Evolutionary conservation across 2,329 filamentous ascomycete genomes (phyloP).

Genomic region (Pseudogymnoascus sp.): DNA sequence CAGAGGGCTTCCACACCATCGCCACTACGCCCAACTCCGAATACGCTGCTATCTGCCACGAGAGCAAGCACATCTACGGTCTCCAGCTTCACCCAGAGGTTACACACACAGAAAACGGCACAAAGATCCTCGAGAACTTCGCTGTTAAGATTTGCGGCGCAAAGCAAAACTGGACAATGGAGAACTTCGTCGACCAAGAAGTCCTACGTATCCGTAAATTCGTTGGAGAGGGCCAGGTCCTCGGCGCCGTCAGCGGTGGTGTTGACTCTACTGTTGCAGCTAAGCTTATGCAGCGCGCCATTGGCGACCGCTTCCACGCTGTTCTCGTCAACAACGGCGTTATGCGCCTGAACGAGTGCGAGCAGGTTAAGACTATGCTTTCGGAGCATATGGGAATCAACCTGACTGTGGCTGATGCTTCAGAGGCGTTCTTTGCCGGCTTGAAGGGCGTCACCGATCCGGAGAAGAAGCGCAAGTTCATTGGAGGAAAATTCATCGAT

Average conservation of each 20-base stretch:
- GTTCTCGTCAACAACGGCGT: slow-evolving; percentile 79
- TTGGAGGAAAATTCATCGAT: slow-evolving; percentile 70
- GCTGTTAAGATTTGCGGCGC: slow-evolving; percentile 73
- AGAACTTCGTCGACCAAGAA: slow-evolving; percentile 71
- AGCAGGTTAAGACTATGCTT: slow-evolving; percentile 72
- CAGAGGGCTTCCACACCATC: slow-evolving; percentile 63
- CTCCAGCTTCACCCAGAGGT: slow-evolving; percentile 91
- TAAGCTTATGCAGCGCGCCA: slow-evolving; percentile 77
- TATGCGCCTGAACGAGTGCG: slow-evolving; percentile 78
- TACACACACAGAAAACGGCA: slow-evolving; percentile 62
- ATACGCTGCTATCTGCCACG: slow-evolving; percentile 71
- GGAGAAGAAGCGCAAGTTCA: slow-evolving; percentile 86
- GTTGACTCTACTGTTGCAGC: slow-evolving; percentile 87
- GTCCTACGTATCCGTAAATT: slow-evolving; percentile 71
- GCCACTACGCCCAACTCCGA: slow-evolving; percentile 68
- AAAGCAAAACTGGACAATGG: slow-evolving; percentile 74
- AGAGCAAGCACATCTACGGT: slow-evolving; percentile 53
- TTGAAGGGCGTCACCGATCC: slow-evolving; percentile 72
- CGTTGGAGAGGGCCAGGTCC: slow-evolving; percentile 76
- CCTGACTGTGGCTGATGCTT: slow-evolving; percentile 76
- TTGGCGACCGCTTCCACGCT: slow-evolving; percentile 72
- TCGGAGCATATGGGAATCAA: slow-evolving; percentile 78
- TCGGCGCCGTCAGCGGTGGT: slow-evolving; percentile 72
- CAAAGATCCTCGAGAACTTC: slow-evolving; percentile 71
- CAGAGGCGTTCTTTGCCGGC: slow-evolving; percentile 65